These are phyloP conservation scores for Fusarium aywerte DNA, from an alignment of 2,329 filamentous ascomycete genomes.

Conservation along the genomic window DNA sequence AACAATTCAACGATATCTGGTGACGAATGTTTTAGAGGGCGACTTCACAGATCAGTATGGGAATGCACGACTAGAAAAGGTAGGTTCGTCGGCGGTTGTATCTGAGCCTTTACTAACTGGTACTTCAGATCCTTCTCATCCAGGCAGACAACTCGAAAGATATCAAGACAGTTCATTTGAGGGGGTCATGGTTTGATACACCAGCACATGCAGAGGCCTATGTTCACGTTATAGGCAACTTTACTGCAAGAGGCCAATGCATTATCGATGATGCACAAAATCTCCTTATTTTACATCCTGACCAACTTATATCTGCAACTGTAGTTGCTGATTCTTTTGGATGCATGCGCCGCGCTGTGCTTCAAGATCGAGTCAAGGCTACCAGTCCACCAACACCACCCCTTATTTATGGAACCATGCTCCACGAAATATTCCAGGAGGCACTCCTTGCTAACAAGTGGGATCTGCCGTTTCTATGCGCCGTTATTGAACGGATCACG, in stretches of 20 bases:
- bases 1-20: slow-evolving; percentile 86
- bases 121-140: slow-evolving; percentile 77
- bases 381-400: slow-evolving; percentile 82
- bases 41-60: slow-evolving; percentile 74
- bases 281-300: slow-evolving; percentile 91
- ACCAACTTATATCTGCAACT: slow-evolving; percentile 94
- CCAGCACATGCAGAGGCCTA: slow-evolving; percentile 78
- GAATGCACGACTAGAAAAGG: slow-evolving; percentile 75
- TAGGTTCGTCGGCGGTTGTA: slow-evolving; percentile 52
- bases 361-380: slow-evolving; percentile 94
- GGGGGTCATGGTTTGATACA: slow-evolving; percentile 88
- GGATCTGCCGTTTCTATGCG: slow-evolving; percentile 74
- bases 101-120: slow-evolving; percentile 30
- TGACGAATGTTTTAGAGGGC: slow-evolving; percentile 77
- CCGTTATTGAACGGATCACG: slow-evolving; percentile 75
- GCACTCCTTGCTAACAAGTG: slow-evolving; percentile 86
- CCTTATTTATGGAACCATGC: slow-evolving; percentile 89
- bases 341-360: slow-evolving; percentile 88
- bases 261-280: slow-evolving; percentile 84
- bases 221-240: slow-evolving; percentile 87
- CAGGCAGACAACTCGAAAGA: slow-evolving; percentile 78
- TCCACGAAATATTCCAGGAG: slow-evolving; percentile 96
- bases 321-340: slow-evolving; percentile 96
- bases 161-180: slow-evolving; percentile 76
- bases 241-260: slow-evolving; percentile 76